These are phyloP conservation scores for Panicum virgatum DNA, from an alignment of 202 grass and related monocot genomes.

Conservation along the genomic window DNA sequence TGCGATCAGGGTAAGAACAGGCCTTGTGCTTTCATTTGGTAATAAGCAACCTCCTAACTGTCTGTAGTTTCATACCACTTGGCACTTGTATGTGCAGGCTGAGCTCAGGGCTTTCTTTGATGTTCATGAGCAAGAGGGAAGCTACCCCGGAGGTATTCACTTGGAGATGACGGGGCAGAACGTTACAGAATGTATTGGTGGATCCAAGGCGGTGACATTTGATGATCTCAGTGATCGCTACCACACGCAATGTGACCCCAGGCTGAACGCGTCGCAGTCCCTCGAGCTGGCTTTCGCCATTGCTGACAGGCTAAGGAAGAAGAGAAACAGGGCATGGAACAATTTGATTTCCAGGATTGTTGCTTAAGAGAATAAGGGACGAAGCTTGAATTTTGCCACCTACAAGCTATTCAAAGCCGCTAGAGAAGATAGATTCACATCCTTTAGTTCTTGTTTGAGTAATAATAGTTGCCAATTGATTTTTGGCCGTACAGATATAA, in stretches of 20 bases:
- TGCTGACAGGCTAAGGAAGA: constrained; percentile 60
- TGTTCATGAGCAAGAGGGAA: constrained; percentile 72
- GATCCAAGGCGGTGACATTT: constrained; percentile 58
- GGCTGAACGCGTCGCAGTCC: constrained; percentile 70
- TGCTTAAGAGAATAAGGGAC: constrained; percentile 27
- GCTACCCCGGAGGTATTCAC: constrained; percentile 69
- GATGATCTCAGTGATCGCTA: constrained; percentile 65
- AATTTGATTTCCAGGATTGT: constrained; percentile 1
- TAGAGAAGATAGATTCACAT: background rate
- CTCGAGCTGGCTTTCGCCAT: constrained; percentile 70
- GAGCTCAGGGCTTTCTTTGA: constrained; percentile 84
- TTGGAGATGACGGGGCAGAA: constrained; percentile 89
- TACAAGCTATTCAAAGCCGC: background rate
- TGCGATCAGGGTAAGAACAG: constrained; percentile 53
- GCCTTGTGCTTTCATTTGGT: background rate
- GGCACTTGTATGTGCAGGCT: constrained; percentile 38
- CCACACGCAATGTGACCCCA: constrained; percentile 75
- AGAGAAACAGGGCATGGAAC: constrained; percentile 40
- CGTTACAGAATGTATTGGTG: constrained; percentile 79
- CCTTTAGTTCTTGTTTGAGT: background rate
- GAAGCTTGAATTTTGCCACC: background rate
- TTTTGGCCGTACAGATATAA: background rate
- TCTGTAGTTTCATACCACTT: background rate
- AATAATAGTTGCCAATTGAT: background rate
- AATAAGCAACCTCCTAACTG: background rate